A percentile compares a stretch with the other conserved stretches of the same genome.
These are phyloP conservation scores for Strobilomyces confusus DNA, from an alignment of 768 basidiomycete species.

Conservation along the genomic window DNA sequence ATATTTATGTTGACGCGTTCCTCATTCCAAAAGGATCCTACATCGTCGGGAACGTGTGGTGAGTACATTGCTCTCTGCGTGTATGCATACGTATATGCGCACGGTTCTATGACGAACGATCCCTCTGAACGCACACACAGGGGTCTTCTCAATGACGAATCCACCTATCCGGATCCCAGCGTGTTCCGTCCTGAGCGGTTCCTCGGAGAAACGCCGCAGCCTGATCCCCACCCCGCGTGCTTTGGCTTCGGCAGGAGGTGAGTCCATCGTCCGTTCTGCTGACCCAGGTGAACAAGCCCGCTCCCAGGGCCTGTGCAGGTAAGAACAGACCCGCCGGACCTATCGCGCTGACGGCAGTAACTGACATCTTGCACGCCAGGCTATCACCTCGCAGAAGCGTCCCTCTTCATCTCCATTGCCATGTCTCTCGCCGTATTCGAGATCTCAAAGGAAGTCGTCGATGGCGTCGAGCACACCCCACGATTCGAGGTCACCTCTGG, in stretches of 20 bases:
- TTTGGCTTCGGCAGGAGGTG: constrained; percentile 33
- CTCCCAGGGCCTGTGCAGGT: constrained; percentile 23
- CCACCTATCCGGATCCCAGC: constrained; percentile 32
- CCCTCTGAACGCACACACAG: constrained; percentile 25
- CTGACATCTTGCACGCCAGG: constrained; percentile 18
- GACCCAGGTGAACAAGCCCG: too few species aligned
- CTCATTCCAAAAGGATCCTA: constrained; percentile 25
- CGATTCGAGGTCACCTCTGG: constrained; percentile 41
- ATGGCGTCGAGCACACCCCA: constrained; percentile 42
- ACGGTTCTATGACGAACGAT: too few species aligned
- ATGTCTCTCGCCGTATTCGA: constrained; percentile 30
- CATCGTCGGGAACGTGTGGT: constrained; percentile 23
- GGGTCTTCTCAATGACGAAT: constrained; percentile 49
- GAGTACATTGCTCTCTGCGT: too few species aligned
- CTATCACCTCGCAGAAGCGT: constrained; percentile 24
- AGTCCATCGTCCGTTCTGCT: neutral
- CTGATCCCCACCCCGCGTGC: constrained; percentile 12
- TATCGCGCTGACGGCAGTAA: too few species aligned
- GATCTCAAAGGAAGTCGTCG: constrained; percentile 38
- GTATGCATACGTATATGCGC: too few species aligned
- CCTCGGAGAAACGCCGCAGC: constrained; percentile 18
- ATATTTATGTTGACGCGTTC: constrained; percentile 13
- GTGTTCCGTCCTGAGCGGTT: constrained; percentile 35
- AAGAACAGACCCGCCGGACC: too few species aligned
- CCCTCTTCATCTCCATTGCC: constrained; percentile 21